A percentile compares a stretch with the other conserved stretches of the same genome.
Evolutionary conservation across 1,284 basidiomycete species (phyloP).

Genomic region (Xanthoconium separans): DNA sequence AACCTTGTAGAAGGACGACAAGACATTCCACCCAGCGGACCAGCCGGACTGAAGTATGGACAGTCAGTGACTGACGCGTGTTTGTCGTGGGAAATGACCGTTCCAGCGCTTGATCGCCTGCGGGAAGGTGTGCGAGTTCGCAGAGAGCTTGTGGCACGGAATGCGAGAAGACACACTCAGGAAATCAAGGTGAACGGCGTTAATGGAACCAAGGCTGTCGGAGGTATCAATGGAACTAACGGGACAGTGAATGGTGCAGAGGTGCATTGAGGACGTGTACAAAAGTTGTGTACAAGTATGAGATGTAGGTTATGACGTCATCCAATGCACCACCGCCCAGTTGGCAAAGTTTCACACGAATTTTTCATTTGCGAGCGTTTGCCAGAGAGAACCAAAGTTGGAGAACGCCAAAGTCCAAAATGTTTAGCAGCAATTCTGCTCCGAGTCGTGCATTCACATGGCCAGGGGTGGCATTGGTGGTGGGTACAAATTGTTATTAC

Average conservation of each 20-base stretch:
- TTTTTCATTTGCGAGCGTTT: background rate
- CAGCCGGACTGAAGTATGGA: conserved; percentile 80
- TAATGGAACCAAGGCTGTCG: background rate
- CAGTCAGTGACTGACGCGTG: conserved; percentile 91
- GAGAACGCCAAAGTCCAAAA: background rate
- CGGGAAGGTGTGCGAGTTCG: conserved; percentile 79
- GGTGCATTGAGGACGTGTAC: background rate
- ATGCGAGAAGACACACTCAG: conserved; percentile 15
- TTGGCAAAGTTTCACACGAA: background rate
- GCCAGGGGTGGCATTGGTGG: conserved; percentile 3
- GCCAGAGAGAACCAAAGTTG: background rate
- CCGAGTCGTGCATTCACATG: background rate
- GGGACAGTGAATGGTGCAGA: conserved; percentile 4
- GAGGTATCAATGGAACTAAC: conserved; percentile 2
- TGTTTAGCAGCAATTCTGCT: background rate
- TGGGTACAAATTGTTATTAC: conserved; percentile 6
- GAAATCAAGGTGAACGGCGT: conserved; percentile 15
- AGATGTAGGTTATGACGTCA: conserved; percentile 8
- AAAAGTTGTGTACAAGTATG: no score
- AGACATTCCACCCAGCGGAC: conserved; percentile 79
- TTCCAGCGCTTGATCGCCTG: conserved; percentile 77
- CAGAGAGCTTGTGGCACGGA: conserved; percentile 48
- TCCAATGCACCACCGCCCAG: background rate
- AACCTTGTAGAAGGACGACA: conserved; percentile 91
- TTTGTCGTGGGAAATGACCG: conserved; percentile 86